phyloP scores from a whole-genome alignment of 2,329 filamentous ascomycete species.

The Botryotinia calthae region DNA sequence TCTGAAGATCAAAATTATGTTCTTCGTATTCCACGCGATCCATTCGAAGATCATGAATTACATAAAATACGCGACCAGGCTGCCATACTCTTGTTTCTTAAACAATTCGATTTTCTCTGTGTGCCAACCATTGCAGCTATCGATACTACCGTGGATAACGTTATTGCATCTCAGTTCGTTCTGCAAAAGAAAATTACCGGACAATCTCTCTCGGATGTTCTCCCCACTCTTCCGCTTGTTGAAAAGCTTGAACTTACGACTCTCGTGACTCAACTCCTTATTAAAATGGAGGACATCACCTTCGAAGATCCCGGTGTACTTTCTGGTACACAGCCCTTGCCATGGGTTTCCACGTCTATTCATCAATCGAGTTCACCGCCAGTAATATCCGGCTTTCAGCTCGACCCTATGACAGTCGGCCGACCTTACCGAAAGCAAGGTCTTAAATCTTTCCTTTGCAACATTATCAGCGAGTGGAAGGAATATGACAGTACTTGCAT shows the following conservation, averaged over 20 bases:
- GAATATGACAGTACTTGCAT: rapidly evolving
- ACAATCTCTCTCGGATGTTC: neutral
- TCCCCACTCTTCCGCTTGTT: constrained; percentile 16
- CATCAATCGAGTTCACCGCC: neutral
- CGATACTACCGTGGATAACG: constrained; percentile 26
- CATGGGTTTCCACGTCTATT: neutral
- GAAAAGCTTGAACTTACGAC: constrained; percentile 26
- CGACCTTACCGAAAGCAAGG: neutral
- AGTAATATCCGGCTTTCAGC: neutral
- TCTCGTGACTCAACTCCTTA: constrained; percentile 15
- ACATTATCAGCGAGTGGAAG: neutral
- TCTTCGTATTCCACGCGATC: neutral
- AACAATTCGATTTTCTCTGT: constrained; percentile 7
- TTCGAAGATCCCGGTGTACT: constrained; percentile 21
- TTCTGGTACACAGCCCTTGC: neutral
- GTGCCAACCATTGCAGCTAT: constrained; percentile 21
- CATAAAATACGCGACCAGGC: constrained; percentile 25
- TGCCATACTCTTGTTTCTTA: constrained; percentile 14
- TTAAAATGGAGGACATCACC: constrained; percentile 20
- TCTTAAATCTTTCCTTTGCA: neutral
- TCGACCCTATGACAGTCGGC: neutral
- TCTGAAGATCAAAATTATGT: neutral
- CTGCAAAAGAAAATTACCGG: constrained; percentile 26
- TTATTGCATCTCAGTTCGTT: constrained; percentile 23
- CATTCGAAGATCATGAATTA: neutral